These are phyloP conservation scores for Fraxinus dipetala DNA, from an alignment of 305 asterid genomes.

Conservation along the genomic window DNA sequence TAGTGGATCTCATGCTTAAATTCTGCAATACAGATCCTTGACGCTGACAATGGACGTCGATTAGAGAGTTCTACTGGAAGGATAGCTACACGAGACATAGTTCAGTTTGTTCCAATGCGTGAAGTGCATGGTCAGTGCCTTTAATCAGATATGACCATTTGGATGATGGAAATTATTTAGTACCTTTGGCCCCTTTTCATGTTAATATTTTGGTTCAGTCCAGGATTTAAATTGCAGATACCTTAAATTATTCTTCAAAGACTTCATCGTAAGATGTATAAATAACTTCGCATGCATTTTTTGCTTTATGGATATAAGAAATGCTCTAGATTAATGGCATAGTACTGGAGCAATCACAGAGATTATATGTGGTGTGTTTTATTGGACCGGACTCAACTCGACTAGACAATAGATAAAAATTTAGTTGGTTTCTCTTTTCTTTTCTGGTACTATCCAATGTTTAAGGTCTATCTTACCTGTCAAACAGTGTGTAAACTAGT, in stretches of 20 bases:
- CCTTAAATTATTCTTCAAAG: not conserved
- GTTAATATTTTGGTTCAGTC: not conserved
- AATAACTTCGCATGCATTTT: not conserved
- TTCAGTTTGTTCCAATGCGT: constrained; percentile 88
- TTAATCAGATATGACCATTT: not conserved
- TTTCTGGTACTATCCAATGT: not conserved
- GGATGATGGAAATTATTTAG: not conserved
- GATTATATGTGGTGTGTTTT: not conserved
- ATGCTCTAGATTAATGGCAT: not conserved
- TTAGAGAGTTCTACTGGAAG: constrained; percentile 70
- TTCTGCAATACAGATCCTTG: constrained; percentile 48
- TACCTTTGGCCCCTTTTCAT: not conserved
- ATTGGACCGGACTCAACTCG: not conserved
- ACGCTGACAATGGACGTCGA: constrained; percentile 66
- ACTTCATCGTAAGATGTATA: not conserved
- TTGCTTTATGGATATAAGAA: not conserved
- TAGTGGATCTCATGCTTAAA: not conserved
- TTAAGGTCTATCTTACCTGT: not conserved
- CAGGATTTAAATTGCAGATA: not conserved
- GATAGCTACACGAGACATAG: constrained; percentile 74
- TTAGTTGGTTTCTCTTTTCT: not conserved
- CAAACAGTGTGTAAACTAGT: not conserved
- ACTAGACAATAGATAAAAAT: not conserved
- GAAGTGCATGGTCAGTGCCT: constrained; percentile 57
- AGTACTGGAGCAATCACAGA: not conserved